Evolutionary conservation across 345 rosid species (phyloP).

Genomic region (Linum lewisii): DNA sequence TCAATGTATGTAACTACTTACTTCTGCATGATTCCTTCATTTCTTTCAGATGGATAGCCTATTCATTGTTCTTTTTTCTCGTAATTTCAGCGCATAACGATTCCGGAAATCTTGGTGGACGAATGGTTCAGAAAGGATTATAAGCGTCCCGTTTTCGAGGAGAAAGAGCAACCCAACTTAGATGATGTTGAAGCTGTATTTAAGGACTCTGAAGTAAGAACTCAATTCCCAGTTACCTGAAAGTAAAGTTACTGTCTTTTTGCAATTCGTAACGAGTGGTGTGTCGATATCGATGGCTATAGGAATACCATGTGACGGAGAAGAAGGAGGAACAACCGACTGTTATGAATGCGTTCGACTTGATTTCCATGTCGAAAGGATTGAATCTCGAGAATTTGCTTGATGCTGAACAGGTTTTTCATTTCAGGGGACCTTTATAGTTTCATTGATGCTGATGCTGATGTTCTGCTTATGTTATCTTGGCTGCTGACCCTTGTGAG

Average conservation of each 20-base stretch:
- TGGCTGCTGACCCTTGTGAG: too few species aligned
- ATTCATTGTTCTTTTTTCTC: not conserved
- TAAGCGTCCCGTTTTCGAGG: constrained; percentile 74
- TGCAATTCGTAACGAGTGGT: not conserved
- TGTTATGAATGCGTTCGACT: constrained; percentile 86
- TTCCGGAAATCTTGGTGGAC: constrained; percentile 72
- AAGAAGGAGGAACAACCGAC: constrained; percentile 78
- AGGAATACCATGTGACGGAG: constrained; percentile 86
- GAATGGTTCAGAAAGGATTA: constrained; percentile 88
- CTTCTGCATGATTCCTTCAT: constrained; percentile 1
- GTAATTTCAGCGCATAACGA: constrained; percentile 62
- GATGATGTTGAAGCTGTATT: constrained; percentile 93
- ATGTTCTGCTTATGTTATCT: too few species aligned
- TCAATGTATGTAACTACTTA: constrained; percentile 58
- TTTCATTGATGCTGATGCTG: not conserved
- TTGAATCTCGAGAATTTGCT: constrained; percentile 79
- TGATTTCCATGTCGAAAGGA: constrained; percentile 86
- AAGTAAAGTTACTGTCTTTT: not conserved
- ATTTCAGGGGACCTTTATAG: constrained; percentile 1
- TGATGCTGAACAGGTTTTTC: constrained; percentile 74
- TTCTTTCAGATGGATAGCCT: not conserved
- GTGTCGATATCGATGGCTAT: constrained; percentile 14
- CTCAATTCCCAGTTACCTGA: constrained; percentile 6
- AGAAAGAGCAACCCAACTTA: constrained; percentile 54
- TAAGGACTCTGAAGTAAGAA: constrained; percentile 72